Conservation (phyloP, 2,329 filamentous ascomycete species). For the Cucurbitaria berberidis region DNA sequence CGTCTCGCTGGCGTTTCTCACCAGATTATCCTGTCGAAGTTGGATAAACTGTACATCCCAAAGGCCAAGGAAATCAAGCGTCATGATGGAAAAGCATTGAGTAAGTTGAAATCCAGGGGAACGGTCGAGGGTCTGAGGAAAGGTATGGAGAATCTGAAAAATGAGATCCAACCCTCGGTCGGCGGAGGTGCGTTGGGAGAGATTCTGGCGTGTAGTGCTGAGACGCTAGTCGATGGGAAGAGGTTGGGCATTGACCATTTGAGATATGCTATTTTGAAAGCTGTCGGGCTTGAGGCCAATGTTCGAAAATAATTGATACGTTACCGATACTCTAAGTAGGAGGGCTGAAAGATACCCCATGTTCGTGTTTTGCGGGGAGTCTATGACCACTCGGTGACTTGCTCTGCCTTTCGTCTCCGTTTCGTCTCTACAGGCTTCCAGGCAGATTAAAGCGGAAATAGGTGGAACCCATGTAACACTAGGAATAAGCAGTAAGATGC, state of each 20-base stretch:
- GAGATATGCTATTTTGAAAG: slow-evolving; percentile 68
- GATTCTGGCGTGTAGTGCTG: slow-evolving; percentile 64
- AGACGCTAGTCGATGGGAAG: slow-evolving; percentile 55
- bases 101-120: slow-evolving; percentile 26
- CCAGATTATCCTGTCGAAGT: slow-evolving; percentile 71
- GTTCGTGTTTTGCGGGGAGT: no score
- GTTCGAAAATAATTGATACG: not conserved
- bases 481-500: no score
- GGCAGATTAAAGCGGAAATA: no score
- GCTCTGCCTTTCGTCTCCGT: no score
- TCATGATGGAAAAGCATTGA: slow-evolving; percentile 16
- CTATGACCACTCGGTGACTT: no score
- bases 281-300: slow-evolving; percentile 45
- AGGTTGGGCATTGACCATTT: slow-evolving; percentile 67
- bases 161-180: slow-evolving; percentile 40
- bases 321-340: not conserved
- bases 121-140: slow-evolving; percentile 55
- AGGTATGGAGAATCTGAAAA: slow-evolving; percentile 46
- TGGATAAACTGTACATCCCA: slow-evolving; percentile 55
- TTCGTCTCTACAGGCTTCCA: no score
- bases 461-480: no score
- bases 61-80: slow-evolving; percentile 21
- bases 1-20: slow-evolving; percentile 63
- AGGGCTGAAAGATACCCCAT: not conserved
- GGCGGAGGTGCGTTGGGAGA: slow-evolving; percentile 59